These are phyloP conservation scores for Podaxis sp. DNA, from an alignment of 768 basidiomycete species.

Conservation along the genomic window DNA sequence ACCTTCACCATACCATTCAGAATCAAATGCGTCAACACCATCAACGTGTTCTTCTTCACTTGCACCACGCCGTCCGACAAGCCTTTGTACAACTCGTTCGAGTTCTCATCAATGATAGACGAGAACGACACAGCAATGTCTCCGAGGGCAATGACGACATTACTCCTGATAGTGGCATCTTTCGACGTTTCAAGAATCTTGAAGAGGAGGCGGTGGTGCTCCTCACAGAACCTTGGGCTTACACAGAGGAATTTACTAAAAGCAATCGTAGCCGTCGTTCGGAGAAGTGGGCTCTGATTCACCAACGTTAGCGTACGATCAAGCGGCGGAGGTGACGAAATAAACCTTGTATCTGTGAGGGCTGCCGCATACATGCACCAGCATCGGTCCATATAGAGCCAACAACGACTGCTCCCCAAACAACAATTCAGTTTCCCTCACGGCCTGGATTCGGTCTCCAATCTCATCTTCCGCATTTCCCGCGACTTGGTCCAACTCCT, in stretches of 20 bases:
- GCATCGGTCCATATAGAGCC: conserved; percentile 84
- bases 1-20: conserved; percentile 99
- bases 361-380: conserved; percentile 87
- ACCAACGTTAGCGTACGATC: conserved; percentile 2
- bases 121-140: conserved; percentile 99
- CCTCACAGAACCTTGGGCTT: conserved; percentile 91
- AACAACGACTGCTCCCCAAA: conserved; percentile 82
- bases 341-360: conserved; percentile 88
- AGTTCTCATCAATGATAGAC: conserved; percentile 95
- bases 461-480: conserved; percentile 99
- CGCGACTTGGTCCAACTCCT: conserved; percentile 95
- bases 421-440: conserved; percentile 85
- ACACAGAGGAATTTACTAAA: conserved; percentile 98
- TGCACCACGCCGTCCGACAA: conserved; percentile 82
- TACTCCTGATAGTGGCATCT: conserved; percentile 88
- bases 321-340: background rate
- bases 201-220: conserved; percentile 86
- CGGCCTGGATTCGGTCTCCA: conserved; percentile 82
- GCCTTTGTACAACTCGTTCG: conserved; percentile 92
- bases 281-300: conserved; percentile 76
- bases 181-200: conserved; percentile 90
- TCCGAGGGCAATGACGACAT: conserved; percentile 96
- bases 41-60: conserved; percentile 99
- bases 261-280: conserved; percentile 83
- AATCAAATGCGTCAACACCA: conserved; percentile 97